These are phyloP conservation scores for Calonectria hongkongensis DNA, from an alignment of 2,329 filamentous ascomycete species.

Conservation along the genomic window DNA sequence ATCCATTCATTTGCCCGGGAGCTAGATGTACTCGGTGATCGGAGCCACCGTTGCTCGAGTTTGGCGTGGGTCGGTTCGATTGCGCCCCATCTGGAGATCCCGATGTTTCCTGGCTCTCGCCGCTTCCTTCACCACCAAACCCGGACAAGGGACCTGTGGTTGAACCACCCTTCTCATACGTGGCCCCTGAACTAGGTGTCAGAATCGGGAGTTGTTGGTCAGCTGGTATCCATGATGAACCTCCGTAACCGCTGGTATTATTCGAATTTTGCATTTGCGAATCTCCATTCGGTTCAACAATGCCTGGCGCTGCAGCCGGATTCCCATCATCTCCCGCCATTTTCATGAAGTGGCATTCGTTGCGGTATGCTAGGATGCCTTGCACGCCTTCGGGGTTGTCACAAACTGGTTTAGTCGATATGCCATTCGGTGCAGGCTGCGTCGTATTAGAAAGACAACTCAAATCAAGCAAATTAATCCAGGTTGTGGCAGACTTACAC, in stretches of 20 bases:
- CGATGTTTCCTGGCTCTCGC: constrained; percentile 68
- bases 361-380: constrained; percentile 67
- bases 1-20: constrained; percentile 59
- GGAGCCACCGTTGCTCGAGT: constrained; percentile 67
- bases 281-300: constrained; percentile 60
- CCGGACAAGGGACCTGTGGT: constrained; percentile 56
- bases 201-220: constrained; percentile 63
- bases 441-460: constrained; percentile 46
- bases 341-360: constrained; percentile 67
- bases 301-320: constrained; percentile 61
- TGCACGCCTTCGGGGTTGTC: constrained; percentile 60
- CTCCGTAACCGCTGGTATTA: constrained; percentile 54
- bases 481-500: constrained; percentile 62
- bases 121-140: constrained; percentile 67
- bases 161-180: constrained; percentile 59
- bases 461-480: not conserved
- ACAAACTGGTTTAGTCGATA: constrained; percentile 52
- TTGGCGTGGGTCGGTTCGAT: constrained; percentile 76
- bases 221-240: constrained; percentile 62
- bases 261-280: constrained; percentile 49
- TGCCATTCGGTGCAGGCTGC: constrained; percentile 54
- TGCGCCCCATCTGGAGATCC: constrained; percentile 69
- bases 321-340: constrained; percentile 63
- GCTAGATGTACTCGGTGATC: constrained; percentile 55
- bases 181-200: constrained; percentile 58